A percentile compares a stretch with the other conserved stretches of the same genome.
phyloP scores from a whole-genome alignment of 345 rosid species.

The Streptanthus diversifolius region DNA sequence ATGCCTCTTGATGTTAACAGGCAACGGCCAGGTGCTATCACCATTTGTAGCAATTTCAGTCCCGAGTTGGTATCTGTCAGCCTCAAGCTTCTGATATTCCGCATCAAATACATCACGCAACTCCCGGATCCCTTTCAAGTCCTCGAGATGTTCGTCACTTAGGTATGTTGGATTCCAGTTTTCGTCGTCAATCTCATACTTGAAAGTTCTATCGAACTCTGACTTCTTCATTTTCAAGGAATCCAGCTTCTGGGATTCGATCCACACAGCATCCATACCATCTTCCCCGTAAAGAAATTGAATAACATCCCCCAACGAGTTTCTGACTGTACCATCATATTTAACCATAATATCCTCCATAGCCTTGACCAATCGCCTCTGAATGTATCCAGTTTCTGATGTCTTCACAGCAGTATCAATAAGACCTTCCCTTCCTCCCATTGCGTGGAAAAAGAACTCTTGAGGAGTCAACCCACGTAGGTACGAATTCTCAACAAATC shows the following conservation, averaged over 20 bases:
- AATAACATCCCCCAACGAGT: conserved; percentile 93
- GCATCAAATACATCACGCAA: conserved; percentile 92
- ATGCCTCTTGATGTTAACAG: conserved; percentile 91
- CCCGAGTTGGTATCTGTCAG: conserved; percentile 80
- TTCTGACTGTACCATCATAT: conserved; percentile 97
- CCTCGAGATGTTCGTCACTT: conserved; percentile 79
- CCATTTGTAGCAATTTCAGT: conserved; percentile 93
- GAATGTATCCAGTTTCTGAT: conserved; percentile 98
- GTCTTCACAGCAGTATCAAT: conserved; percentile 99
- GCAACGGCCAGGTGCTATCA: conserved; percentile 88
- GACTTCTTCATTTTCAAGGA: conserved; percentile 82
- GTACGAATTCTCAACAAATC: conserved; percentile 97
- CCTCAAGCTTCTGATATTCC: conserved; percentile 86
- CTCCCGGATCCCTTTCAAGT: conserved; percentile 82
- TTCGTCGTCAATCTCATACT: conserved; percentile 77
- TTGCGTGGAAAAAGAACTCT: conserved; percentile 98
- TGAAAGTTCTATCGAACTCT: conserved; percentile 74
- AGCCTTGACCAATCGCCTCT: conserved; percentile 96
- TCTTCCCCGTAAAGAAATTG: conserved; percentile 99
- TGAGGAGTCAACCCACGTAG: conserved; percentile 98
- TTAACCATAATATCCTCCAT: conserved; percentile 99
- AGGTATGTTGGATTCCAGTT: conserved; percentile 86
- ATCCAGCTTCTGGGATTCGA: conserved; percentile 90
- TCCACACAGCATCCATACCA: conserved; percentile 99
- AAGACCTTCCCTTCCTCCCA: conserved; percentile 99